A percentile compares a stretch with the other conserved stretches of the same genome.
Evolutionary conservation across 805 yeast species (phyloP).

Genomic region (Schwanniomyces yamadae): DNA sequence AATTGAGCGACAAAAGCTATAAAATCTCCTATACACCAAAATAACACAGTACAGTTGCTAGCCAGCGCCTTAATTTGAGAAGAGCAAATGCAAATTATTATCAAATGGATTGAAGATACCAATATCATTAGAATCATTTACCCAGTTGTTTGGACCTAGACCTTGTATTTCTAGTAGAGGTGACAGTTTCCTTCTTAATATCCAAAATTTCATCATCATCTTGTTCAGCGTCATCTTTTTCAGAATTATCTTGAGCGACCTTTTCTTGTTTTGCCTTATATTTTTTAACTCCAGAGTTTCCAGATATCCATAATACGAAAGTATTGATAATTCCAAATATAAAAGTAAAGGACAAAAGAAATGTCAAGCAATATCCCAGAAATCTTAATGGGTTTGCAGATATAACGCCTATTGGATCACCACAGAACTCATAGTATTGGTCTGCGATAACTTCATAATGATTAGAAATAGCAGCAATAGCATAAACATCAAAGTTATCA

Average conservation of each 20-base stretch:
- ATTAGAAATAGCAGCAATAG: background rate
- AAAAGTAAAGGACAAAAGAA: conserved; percentile 41
- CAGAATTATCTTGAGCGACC: background rate
- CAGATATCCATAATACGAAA: conserved; percentile 13
- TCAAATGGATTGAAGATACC: too few relatives aligned
- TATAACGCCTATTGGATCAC: conserved; percentile 46
- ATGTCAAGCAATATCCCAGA: conserved; percentile 43
- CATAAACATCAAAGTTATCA: too few relatives aligned
- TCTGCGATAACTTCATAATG: conserved; percentile 18
- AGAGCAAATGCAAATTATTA: too few relatives aligned
- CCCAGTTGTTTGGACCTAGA: too few relatives aligned
- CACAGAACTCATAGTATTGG: conserved; percentile 38
- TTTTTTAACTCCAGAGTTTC: background rate
- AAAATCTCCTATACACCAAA: too few relatives aligned
- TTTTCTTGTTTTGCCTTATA: background rate
- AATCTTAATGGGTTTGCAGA: conserved; percentile 50
- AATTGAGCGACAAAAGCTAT: too few relatives aligned
- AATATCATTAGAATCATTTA: too few relatives aligned
- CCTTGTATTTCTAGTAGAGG: background rate
- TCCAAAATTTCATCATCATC: background rate
- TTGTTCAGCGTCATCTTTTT: background rate
- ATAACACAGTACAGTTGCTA: too few relatives aligned
- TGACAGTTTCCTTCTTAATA: background rate
- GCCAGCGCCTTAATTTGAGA: too few relatives aligned
- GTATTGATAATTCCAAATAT: conserved; percentile 44